Percentiles rank a stretch among this genome's conserved stretches.
These are phyloP conservation scores for Yamadazyma epiphylla DNA, from an alignment of 1,139 yeast genomes.

Conservation along the genomic window DNA sequence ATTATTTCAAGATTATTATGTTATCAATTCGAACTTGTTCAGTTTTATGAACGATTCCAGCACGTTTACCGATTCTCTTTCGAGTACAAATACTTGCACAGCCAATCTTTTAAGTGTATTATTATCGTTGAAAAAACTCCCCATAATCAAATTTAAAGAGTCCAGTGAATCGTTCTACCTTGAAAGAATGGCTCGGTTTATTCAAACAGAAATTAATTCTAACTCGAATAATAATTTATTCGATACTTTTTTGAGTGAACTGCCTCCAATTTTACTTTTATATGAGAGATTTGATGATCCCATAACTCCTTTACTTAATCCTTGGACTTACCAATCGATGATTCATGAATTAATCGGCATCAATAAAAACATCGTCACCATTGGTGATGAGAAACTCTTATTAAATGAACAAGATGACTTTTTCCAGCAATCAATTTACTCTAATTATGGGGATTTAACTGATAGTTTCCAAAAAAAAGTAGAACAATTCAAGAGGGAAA, in stretches of 20 bases:
- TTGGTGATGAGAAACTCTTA: slow-evolving; percentile 33
- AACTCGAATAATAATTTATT: slow-evolving; percentile 59
- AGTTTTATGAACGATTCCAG: slow-evolving; percentile 39
- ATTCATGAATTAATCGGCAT: slow-evolving; percentile 88
- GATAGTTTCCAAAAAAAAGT: slow-evolving; percentile 85
- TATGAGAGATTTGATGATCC: slow-evolving; percentile 89
- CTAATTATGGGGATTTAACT: slow-evolving; percentile 93
- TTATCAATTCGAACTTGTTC: slow-evolving; percentile 68
- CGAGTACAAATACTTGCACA: slow-evolving; percentile 24
- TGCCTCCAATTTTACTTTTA: slow-evolving; percentile 72
- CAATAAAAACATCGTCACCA: slow-evolving; percentile 70
- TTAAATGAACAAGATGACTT: slow-evolving; percentile 62
- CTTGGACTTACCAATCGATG: slow-evolving; percentile 99
- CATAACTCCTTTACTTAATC: slow-evolving; percentile 82
- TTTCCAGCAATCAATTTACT: slow-evolving; percentile 73
- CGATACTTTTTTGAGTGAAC: slow-evolving; percentile 61
- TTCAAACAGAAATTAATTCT: slow-evolving; percentile 55
- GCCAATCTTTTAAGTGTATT: slow-evolving; percentile 64
- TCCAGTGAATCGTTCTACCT: slow-evolving; percentile 67
- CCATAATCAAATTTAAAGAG: slow-evolving; percentile 69
- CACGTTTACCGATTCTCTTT: not conserved
- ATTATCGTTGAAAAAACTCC: slow-evolving; percentile 71
- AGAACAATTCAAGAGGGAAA: slow-evolving; percentile 73
- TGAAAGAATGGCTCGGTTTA: too few species aligned
- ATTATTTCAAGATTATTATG: slow-evolving; percentile 76